Base-by-base conservation (phyloP, 768 basidiomycete species). In the Jaapia argillacea region DNA sequence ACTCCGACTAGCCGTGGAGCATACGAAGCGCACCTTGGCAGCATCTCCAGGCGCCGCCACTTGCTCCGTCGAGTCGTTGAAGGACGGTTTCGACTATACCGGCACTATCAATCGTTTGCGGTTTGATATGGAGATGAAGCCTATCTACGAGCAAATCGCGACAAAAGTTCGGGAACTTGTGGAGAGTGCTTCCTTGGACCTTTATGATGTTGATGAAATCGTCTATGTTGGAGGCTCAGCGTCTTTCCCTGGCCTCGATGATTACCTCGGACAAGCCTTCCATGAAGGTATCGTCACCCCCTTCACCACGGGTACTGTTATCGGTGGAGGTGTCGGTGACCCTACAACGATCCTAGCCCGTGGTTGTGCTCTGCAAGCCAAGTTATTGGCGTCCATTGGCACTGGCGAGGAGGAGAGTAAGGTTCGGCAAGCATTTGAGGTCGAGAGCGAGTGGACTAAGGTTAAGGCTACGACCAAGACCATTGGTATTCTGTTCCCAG, bases 41-140 rank as follows among this genome's bases (percentile, higher is more conserved):
- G 93, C 94, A 0, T 84, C 82, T 3, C 75, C 83, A 2, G 84
- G 85, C 12, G 87, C 91, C 1, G 92, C 90, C 2, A 86, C 87
- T 1, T 89, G 90, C 63, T 85, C 86, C 13, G 86, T 99, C 50
- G 92, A 96, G 63, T 88, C 85, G 0, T 74, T 99, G 52, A 94
- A 93, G 61, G 92, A 94, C 45, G 94, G 93, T 1, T 58, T 87
- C 27, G 94, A 99, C 63, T 90, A 82, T 57, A 91, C 86, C 3
- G 83, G 79, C 5, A 71, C 75, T 6, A 72, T 80, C 56, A 77
- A 73, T 47, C 65, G 71, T 6, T 60, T 77, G 47, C 69, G 74
- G 6, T 72, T 71, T 49, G 60, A 56, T 54, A 53, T 57, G 61
- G 55, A 63, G 52, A 73, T 74, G 1, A 64, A 75, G 14, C 51